A percentile compares a stretch with the other conserved stretches of the same genome.
These are phyloP conservation scores for Adenanthera pavonina DNA, from an alignment of 306 rosid species.

Conservation along the genomic window DNA sequence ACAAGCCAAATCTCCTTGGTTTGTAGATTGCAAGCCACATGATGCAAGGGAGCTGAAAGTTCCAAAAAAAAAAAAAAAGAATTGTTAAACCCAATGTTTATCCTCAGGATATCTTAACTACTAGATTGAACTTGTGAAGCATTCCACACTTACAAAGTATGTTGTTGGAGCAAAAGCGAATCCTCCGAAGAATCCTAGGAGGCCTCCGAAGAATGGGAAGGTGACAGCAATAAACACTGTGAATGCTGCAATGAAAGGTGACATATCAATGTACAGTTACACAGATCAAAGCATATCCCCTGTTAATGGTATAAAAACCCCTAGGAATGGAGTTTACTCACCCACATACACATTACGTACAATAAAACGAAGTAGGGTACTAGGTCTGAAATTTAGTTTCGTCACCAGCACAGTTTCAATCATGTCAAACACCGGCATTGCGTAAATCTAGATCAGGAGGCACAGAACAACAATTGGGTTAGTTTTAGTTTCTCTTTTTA, in stretches of 20 bases:
- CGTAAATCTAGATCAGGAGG: slow-evolving; percentile 57
- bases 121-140: not conserved
- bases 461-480: not conserved
- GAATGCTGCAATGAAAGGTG: slow-evolving; percentile 50
- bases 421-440: slow-evolving; percentile 97
- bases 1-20: slow-evolving; percentile 73
- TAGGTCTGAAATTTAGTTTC: slow-evolving; percentile 64
- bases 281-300: not conserved
- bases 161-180: slow-evolving; percentile 94
- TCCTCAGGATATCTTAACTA: not conserved
- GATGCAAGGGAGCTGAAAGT: slow-evolving; percentile 83
- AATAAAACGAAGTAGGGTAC: slow-evolving; percentile 62
- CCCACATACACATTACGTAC: slow-evolving; percentile 78
- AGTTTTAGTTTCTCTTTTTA: not conserved
- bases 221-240: slow-evolving; percentile 80
- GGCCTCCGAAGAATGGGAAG: slow-evolving; percentile 88
- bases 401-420: slow-evolving; percentile 75
- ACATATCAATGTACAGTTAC: not conserved
- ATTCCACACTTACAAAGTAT: slow-evolving; percentile 68
- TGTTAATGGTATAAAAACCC: not conserved
- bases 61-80: not conserved
- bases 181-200: slow-evolving; percentile 83
- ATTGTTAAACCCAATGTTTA: not conserved
- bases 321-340: slow-evolving; percentile 42
- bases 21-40: slow-evolving; percentile 84